These are phyloP conservation scores for Arthrinium phaeospermum DNA, from an alignment of 2,329 filamentous ascomycete species.

Conservation along the genomic window DNA sequence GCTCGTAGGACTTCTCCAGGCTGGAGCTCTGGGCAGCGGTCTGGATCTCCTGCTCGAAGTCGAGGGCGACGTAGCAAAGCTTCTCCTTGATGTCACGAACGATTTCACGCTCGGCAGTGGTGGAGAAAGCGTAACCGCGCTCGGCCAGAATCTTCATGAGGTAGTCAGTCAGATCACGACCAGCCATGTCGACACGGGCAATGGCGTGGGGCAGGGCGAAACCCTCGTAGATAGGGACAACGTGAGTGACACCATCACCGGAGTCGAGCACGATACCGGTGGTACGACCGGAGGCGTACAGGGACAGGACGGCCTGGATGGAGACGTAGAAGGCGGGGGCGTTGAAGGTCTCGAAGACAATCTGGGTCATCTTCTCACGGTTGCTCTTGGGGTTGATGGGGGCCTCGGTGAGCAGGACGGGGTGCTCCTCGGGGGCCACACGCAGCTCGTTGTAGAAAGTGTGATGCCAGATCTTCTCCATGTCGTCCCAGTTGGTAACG, in stretches of 20 bases:
- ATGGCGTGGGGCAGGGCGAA: conserved; percentile 99
- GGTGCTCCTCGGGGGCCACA: conserved; percentile 99
- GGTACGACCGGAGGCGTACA: conserved; percentile 99
- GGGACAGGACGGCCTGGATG: conserved; percentile 98
- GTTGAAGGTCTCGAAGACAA: conserved; percentile 99
- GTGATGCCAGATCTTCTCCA: conserved; percentile 99
- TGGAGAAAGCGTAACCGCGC: conserved; percentile 99
- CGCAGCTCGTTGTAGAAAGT: conserved; percentile 99
- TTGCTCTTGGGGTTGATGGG: conserved; percentile 99
- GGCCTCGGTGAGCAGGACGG: conserved; percentile 97
- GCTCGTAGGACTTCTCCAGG: conserved; percentile 99
- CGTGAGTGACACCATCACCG: conserved; percentile 99
- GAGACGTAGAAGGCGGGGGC: conserved; percentile 99
- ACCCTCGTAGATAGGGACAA: conserved; percentile 99
- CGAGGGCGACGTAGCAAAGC: conserved; percentile 99
- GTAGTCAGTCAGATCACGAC: conserved; percentile 99
- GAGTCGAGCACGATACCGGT: conserved; percentile 99
- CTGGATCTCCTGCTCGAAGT: conserved; percentile 99
- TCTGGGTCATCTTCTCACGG: conserved; percentile 99
- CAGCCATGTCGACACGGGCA: conserved; percentile 99
- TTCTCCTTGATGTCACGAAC: conserved; percentile 99
- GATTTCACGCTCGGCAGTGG: conserved; percentile 99
- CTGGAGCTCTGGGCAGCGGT: conserved; percentile 98
- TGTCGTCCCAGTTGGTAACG: conserved; percentile 99
- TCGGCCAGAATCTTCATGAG: conserved; percentile 99